Evolutionary conservation across 2,329 filamentous ascomycete genomes (phyloP).

Genomic region (Trichoderma citrinoviride): DNA sequence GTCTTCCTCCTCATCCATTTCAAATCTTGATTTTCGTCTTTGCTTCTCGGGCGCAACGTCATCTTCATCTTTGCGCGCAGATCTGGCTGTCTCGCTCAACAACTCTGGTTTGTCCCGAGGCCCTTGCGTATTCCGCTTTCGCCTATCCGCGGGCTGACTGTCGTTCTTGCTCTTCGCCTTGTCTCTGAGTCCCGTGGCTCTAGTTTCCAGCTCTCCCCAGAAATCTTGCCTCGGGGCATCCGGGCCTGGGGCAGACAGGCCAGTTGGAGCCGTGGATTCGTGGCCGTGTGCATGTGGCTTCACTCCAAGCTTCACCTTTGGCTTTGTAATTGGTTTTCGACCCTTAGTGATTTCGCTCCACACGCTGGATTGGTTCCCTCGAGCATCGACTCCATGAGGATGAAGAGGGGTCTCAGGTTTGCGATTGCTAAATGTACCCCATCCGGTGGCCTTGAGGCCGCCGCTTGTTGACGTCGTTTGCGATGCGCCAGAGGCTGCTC

Average conservation of each 20-base stretch:
- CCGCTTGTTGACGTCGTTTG: slow-evolving; percentile 4
- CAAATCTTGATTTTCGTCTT: slow-evolving; percentile 34
- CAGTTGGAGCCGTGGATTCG: neutral
- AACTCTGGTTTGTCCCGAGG: neutral
- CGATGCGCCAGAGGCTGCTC: neutral
- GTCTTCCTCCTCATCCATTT: slow-evolving; percentile 27
- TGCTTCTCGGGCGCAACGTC: slow-evolving; percentile 25
- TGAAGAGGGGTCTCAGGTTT: slow-evolving; percentile 23
- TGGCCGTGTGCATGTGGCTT: slow-evolving; percentile 6
- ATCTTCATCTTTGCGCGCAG: neutral
- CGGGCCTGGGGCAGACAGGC: neutral
- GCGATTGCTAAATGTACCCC: slow-evolving; percentile 28
- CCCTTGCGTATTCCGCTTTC: neutral
- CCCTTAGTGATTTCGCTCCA: slow-evolving; percentile 25
- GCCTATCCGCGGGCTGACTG: neutral
- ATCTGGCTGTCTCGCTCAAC: neutral
- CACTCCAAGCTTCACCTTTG: slow-evolving; percentile 4
- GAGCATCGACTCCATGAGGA: slow-evolving; percentile 14
- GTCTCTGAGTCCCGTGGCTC: slow-evolving; percentile 24
- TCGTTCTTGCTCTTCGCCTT: slow-evolving; percentile 9
- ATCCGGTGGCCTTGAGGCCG: slow-evolving; percentile 21
- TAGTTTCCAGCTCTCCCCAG: slow-evolving; percentile 29
- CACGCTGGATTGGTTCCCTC: slow-evolving; percentile 23
- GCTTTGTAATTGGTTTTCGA: neutral
- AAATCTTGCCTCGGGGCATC: slow-evolving; percentile 25